A percentile compares a stretch with the other conserved stretches of the same genome.
Conservation (phyloP, 169 alveolate species). For the Plasmodium chabaudi region DNA sequence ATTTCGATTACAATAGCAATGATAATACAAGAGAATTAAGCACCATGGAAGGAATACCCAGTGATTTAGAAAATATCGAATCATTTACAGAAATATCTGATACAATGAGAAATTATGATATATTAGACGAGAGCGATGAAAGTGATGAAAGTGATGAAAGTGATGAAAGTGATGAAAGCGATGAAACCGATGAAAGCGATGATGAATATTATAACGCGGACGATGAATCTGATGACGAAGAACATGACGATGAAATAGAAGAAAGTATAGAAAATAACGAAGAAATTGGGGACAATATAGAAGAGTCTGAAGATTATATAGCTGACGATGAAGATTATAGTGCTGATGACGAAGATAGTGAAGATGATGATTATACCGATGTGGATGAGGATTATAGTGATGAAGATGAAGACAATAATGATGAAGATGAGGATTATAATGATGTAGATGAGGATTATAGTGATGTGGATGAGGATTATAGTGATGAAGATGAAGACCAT, state of each 20-base stretch:
- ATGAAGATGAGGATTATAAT: background rate
- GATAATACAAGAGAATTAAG: constrained; percentile 3
- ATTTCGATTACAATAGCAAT: background rate
- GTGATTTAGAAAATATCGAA: constrained; percentile 5
- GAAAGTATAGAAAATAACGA: background rate
- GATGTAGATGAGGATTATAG: background rate
- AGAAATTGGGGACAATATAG: background rate
- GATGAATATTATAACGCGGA: background rate
- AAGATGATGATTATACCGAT: background rate
- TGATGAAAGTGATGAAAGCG: background rate
- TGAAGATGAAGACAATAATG: background rate
- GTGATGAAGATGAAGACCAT: background rate
- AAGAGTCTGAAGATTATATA: background rate
- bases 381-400: constrained; percentile 3
- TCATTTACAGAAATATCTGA: constrained; percentile 15
- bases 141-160: constrained; percentile 7
- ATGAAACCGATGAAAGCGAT: background rate
- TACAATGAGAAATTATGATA: constrained; percentile 2
- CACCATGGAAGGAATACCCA: background rate
- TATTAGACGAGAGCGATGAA: background rate
- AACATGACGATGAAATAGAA: background rate
- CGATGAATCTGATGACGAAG: background rate
- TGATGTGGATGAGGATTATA: background rate
- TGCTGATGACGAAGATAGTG: background rate
- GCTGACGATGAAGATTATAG: constrained; percentile 9